Conservation (phyloP, 768 basidiomycete genomes). For the Russula dissimulans region DNA sequence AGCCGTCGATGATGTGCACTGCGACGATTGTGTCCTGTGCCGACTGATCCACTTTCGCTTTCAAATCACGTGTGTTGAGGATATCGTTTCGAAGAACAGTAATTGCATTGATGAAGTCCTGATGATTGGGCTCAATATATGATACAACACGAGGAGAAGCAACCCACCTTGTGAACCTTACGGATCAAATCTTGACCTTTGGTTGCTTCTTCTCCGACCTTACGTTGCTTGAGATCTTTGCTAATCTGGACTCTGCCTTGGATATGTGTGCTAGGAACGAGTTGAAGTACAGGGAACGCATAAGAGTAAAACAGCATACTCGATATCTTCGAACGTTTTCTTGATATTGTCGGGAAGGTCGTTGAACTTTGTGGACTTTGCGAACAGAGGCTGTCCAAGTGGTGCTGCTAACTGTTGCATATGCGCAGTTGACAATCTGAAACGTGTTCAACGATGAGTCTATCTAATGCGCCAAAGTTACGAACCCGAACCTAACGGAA, state of each 20-base stretch:
- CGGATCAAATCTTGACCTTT: conserved; percentile 66
- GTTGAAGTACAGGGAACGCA: conserved; percentile 8
- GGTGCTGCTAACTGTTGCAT: conserved; percentile 12
- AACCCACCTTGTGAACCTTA: conserved; percentile 51
- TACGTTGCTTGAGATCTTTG: conserved; percentile 67
- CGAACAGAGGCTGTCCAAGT: conserved; percentile 34
- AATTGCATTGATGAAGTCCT: conserved; percentile 60
- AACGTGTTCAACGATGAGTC: conserved; percentile 1
- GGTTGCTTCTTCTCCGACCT: conserved; percentile 63
- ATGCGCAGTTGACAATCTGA: conserved; percentile 1
- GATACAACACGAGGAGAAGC: background rate
- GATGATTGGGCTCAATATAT: background rate
- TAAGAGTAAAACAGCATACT: conserved; percentile 37
- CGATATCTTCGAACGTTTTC: conserved; percentile 55
- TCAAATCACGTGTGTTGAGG: conserved; percentile 58
- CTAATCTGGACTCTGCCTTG: conserved; percentile 75
- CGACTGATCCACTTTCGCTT: conserved; percentile 64
- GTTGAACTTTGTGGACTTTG: conserved; percentile 66
- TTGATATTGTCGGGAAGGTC: conserved; percentile 67
- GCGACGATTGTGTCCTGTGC: conserved; percentile 75
- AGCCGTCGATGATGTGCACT: conserved; percentile 69
- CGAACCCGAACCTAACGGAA: conserved; percentile 13
- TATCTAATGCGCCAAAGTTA: background rate
- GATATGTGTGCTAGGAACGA: conserved; percentile 45
- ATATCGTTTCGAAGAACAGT: conserved; percentile 59